Conservation (phyloP, 257 asterid genomes). For the Lycium ferocissimum region DNA sequence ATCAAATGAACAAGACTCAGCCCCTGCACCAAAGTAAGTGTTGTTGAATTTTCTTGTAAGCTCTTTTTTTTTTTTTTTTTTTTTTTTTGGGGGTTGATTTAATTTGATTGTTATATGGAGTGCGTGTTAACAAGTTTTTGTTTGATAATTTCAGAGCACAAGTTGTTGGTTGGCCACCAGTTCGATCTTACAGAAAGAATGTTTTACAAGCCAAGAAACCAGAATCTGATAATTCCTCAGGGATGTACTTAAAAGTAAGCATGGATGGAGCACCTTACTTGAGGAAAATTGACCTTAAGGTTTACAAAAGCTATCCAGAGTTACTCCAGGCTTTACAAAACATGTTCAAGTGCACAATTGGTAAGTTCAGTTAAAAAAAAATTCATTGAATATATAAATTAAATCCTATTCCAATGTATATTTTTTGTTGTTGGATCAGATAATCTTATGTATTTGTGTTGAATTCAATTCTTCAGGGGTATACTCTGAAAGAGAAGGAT, state of each 20-base stretch:
- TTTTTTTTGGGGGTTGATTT: not conserved
- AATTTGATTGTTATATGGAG: constrained; percentile 46
- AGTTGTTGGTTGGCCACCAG: constrained; percentile 96
- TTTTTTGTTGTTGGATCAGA: not conserved
- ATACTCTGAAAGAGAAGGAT: constrained; percentile 81
- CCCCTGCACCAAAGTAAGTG: constrained; percentile 73
- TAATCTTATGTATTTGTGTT: not conserved
- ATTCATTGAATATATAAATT: not conserved
- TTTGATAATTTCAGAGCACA: constrained; percentile 23
- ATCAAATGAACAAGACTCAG: constrained; percentile 31
- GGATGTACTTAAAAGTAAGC: constrained; percentile 87
- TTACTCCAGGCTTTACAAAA: constrained; percentile 67
- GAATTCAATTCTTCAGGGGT: constrained; percentile 43
- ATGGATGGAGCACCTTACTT: constrained; percentile 98
- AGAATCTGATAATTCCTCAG: constrained; percentile 59
- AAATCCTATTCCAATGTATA: not conserved
- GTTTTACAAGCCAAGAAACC: constrained; percentile 49
- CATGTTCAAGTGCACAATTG: constrained; percentile 89
- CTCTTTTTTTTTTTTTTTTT: not conserved
- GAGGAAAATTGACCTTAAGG: constrained; percentile 80
- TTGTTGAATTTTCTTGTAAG: not conserved
- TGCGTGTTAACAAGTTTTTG: constrained; percentile 34
- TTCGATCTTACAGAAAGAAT: constrained; percentile 75
- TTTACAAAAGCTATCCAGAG: constrained; percentile 66
- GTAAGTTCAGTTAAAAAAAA: constrained; percentile 27